phyloP scores from a whole-genome alignment of 306 rosid species.

The Dryas drummondii region DNA sequence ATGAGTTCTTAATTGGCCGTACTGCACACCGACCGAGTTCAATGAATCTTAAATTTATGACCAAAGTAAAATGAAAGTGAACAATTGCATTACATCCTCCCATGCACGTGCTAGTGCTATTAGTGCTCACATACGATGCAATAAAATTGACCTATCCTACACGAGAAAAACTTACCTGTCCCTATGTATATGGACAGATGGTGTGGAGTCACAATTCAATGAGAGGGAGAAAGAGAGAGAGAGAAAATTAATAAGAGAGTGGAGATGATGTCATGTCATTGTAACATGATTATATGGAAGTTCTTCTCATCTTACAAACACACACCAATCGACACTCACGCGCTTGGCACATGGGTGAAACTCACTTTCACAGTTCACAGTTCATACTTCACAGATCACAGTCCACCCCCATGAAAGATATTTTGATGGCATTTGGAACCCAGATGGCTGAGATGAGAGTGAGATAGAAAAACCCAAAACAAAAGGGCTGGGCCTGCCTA shows the following conservation, averaged over 20 bases:
- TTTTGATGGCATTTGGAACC: neutral
- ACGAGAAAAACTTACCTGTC: neutral
- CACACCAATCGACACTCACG: no score
- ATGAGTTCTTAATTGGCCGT: no score
- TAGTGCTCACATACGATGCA: neutral
- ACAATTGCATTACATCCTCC: neutral
- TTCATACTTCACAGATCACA: no score
- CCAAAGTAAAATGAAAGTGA: neutral
- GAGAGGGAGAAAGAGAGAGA: no score
- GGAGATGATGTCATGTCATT: no score
- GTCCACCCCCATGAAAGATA: neutral
- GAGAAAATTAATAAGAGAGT: no score
- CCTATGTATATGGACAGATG: no score
- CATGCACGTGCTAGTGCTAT: neutral
- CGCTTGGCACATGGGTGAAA: no score
- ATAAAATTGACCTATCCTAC: neutral
- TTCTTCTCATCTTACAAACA: no score
- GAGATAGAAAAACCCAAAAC: neutral
- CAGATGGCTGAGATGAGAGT: neutral
- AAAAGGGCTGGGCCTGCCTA: neutral
- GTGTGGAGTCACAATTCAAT: no score
- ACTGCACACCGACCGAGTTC: neutral
- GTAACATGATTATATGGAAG: no score
- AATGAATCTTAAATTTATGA: neutral
- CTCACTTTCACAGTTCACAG: no score